Evolutionary conservation across 2,329 filamentous ascomycete genomes (phyloP).

Genomic region (Colletotrichum magnum): DNA sequence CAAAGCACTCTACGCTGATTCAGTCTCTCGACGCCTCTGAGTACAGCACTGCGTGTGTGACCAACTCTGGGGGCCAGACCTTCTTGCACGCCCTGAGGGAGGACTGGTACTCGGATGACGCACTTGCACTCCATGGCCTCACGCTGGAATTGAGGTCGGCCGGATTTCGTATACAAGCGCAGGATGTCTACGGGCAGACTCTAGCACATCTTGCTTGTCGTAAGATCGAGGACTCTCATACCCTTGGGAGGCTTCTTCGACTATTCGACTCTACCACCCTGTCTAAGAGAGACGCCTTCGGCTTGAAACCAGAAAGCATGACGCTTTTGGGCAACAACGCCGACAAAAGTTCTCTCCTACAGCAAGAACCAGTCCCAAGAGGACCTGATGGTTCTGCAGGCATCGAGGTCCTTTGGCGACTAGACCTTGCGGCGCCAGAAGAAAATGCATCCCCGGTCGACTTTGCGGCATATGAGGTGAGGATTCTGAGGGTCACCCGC

Average conservation of each 20-base stretch:
- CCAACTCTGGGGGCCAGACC: neutral
- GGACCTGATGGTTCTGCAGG: neutral
- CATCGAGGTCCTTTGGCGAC: neutral
- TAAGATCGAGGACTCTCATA: neutral
- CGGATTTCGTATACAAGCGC: neutral
- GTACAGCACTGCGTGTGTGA: neutral
- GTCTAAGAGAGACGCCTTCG: neutral
- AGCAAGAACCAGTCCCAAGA: neutral
- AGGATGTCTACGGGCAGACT: neutral
- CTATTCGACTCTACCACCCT: neutral
- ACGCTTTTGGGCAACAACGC: neutral
- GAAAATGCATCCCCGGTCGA: neutral
- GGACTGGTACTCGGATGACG: conserved; percentile 32
- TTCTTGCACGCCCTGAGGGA: neutral
- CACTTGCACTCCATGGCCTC: conserved; percentile 37
- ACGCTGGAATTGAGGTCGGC: conserved; percentile 16
- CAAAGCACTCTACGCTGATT: neutral
- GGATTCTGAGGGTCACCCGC: neutral
- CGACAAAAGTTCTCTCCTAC: neutral
- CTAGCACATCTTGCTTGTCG: neutral
- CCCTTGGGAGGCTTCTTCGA: neutral
- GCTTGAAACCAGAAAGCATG: neutral
- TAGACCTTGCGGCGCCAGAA: neutral
- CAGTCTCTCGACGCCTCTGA: neutral
- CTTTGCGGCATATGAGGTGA: neutral